These are phyloP conservation scores for Zasmidium angulare DNA, from an alignment of 2,329 filamentous ascomycete genomes.

Conservation along the genomic window DNA sequence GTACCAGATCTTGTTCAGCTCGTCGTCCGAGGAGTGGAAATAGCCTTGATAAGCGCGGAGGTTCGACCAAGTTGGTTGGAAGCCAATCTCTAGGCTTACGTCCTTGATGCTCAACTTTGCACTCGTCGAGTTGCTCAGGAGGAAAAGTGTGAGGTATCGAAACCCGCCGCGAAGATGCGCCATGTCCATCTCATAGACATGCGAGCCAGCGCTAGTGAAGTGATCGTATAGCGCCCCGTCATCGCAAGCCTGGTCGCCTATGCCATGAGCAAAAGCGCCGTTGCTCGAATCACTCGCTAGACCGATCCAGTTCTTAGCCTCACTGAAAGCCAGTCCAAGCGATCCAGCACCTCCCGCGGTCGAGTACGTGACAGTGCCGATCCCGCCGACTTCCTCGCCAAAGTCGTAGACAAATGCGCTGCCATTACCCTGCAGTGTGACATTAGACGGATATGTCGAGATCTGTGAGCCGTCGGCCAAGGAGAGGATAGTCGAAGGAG, in stretches of 20 bases:
- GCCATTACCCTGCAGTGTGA: slow-evolving; percentile 46
- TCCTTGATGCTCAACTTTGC: slow-evolving; percentile 40
- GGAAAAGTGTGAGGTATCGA: slow-evolving; percentile 52
- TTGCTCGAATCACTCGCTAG: slow-evolving; percentile 46
- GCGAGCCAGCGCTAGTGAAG: slow-evolving; percentile 36
- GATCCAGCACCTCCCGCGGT: slow-evolving; percentile 39
- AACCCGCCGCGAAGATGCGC: slow-evolving; percentile 53
- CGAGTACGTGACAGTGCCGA: slow-evolving; percentile 53
- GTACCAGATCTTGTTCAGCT: slow-evolving; percentile 60
- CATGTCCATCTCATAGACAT: slow-evolving; percentile 47
- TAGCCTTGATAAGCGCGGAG: slow-evolving; percentile 40
- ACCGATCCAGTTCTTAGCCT: slow-evolving; percentile 45
- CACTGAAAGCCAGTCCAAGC: slow-evolving; percentile 43
- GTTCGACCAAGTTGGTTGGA: slow-evolving; percentile 51
- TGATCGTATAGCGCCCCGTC: slow-evolving; percentile 47
- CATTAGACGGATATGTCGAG: slow-evolving; percentile 32
- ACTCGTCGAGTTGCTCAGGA: slow-evolving; percentile 35
- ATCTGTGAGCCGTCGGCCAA: slow-evolving; percentile 35
- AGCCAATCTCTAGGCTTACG: slow-evolving; percentile 46
- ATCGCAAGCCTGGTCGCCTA: slow-evolving; percentile 29
- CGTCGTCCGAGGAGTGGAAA: slow-evolving; percentile 37
- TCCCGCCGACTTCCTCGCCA: slow-evolving; percentile 58
- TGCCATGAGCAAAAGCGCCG: slow-evolving; percentile 34
- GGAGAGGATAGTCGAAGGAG: slow-evolving; percentile 47
- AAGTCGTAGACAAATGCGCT: slow-evolving; percentile 60